Evolutionary conservation across 2,329 filamentous ascomycete species (phyloP).

Genomic region (Aphanoascus verrucosus): DNA sequence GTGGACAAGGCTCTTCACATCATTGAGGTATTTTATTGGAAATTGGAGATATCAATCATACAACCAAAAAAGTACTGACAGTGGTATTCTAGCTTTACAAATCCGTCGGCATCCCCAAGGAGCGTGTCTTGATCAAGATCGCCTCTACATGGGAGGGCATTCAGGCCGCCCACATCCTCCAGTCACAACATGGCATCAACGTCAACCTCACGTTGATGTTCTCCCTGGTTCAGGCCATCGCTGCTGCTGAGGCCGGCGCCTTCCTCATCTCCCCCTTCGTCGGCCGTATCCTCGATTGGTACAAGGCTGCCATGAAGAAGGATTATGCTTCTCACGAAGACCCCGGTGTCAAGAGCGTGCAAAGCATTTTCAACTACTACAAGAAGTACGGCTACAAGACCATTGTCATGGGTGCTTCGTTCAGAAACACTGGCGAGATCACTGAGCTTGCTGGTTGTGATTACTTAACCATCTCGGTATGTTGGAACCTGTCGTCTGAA

Average conservation of each 20-base stretch:
- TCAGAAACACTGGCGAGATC: slow-evolving; percentile 93
- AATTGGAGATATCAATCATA: slow-evolving; percentile 13
- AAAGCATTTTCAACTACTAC: slow-evolving; percentile 99
- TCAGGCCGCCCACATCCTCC: slow-evolving; percentile 93
- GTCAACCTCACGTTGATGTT: slow-evolving; percentile 99
- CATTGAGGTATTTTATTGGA: slow-evolving; percentile 65
- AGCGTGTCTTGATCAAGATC: slow-evolving; percentile 95
- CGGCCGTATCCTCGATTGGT: slow-evolving; percentile 98
- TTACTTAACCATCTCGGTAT: slow-evolving; percentile 93
- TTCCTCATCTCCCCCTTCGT: slow-evolving; percentile 99
- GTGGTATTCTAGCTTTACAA: slow-evolving; percentile 66
- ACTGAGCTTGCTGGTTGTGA: slow-evolving; percentile 97
- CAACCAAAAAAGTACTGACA: not conserved
- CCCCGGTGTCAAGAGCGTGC: slow-evolving; percentile 89
- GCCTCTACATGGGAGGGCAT: slow-evolving; percentile 99
- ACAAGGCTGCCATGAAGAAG: slow-evolving; percentile 92
- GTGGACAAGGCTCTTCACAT: slow-evolving; percentile 95
- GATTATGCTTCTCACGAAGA: slow-evolving; percentile 83
- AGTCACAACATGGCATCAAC: slow-evolving; percentile 93
- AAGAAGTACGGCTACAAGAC: slow-evolving; percentile 99
- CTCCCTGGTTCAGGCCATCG: slow-evolving; percentile 87
- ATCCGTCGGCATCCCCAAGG: slow-evolving; percentile 79
- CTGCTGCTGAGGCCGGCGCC: slow-evolving; percentile 84
- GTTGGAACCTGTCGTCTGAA: slow-evolving; percentile 27
- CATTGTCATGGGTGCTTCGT: slow-evolving; percentile 98